Conservation (phyloP, 805 yeast genomes). For the Candida incommunis region DNA sequence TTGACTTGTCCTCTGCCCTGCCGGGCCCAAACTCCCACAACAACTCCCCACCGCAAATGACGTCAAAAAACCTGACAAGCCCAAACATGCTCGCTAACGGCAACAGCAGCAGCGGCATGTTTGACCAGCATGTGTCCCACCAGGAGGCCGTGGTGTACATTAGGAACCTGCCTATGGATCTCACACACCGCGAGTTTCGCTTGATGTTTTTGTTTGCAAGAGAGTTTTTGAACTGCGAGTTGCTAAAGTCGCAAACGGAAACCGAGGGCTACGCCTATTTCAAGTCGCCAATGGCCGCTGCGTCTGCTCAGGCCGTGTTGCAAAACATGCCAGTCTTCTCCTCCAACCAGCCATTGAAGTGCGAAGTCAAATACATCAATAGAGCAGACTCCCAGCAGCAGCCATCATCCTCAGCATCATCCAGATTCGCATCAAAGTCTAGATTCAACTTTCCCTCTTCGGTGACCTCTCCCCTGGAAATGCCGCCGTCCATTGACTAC, state of each 20-base stretch:
- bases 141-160: slow-evolving; percentile 6
- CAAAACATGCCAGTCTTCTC: slow-evolving; percentile 18
- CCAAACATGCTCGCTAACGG: not conserved
- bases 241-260: slow-evolving; percentile 7
- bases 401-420: slow-evolving; percentile 1
- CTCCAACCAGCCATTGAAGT: slow-evolving; percentile 7
- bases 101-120: not conserved
- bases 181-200: slow-evolving; percentile 24
- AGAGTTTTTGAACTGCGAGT: slow-evolving; percentile 21
- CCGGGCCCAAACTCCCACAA: not conserved
- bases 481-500: slow-evolving; percentile 8
- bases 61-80: not conserved
- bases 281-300: slow-evolving; percentile 13
- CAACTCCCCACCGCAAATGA: not conserved
- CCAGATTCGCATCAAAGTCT: slow-evolving; percentile 1
- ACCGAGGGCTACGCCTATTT: not conserved
- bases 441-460: slow-evolving; percentile 4
- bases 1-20: not conserved
- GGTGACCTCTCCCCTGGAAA: slow-evolving; percentile 5
- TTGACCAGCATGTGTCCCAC: not conserved
- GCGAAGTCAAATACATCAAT: slow-evolving; percentile 4
- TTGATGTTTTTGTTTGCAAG: slow-evolving; percentile 26
- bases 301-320: slow-evolving; percentile 15
- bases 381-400: not conserved
- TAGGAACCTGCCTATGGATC: slow-evolving; percentile 23